These are phyloP conservation scores for Meyerozyma athensensis DNA, from an alignment of 1,139 yeast species.

Conservation along the genomic window DNA sequence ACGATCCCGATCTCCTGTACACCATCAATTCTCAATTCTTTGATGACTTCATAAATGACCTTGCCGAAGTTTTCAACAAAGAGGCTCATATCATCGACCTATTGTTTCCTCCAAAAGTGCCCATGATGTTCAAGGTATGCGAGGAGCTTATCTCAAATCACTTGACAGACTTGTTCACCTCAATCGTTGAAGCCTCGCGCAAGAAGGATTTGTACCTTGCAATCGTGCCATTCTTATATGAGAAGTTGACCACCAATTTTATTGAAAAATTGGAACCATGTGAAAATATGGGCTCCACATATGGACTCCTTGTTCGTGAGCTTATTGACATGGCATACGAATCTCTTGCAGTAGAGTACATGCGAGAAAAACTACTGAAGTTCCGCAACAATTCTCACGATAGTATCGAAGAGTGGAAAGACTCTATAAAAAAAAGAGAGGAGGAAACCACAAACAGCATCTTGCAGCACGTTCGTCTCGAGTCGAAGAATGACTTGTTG, in stretches of 20 bases:
- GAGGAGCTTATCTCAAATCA: constrained; percentile 44
- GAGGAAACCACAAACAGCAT: constrained; percentile 38
- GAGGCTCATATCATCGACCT: constrained; percentile 33
- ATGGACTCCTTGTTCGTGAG: constrained; percentile 28
- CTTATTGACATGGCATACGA: constrained; percentile 48
- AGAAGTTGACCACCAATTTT: constrained; percentile 22
- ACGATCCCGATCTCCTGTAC: constrained; percentile 7
- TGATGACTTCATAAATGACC: constrained; percentile 20
- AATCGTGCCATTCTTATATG: constrained; percentile 32
- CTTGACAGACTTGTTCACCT: constrained; percentile 30
- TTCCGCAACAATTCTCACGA: constrained; percentile 25
- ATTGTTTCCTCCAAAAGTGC: constrained; percentile 37
- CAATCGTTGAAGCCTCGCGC: constrained; percentile 28
- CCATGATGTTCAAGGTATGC: constrained; percentile 46
- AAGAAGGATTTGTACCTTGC: constrained; percentile 22
- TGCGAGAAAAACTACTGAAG: constrained; percentile 37
- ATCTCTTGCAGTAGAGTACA: constrained; percentile 45
- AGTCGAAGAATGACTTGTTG: constrained; percentile 43
- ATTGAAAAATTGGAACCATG: constrained; percentile 24
- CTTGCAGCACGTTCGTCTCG: constrained; percentile 36
- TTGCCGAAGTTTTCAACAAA: constrained; percentile 32
- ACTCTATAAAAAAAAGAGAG: constrained; percentile 31
- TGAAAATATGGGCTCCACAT: constrained; percentile 32
- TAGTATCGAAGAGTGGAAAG: constrained; percentile 32
- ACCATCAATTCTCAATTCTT: constrained; percentile 17